Base-by-base conservation (phyloP, 2,329 filamentous ascomycete genomes). In the Claviceps sp. region DNA sequence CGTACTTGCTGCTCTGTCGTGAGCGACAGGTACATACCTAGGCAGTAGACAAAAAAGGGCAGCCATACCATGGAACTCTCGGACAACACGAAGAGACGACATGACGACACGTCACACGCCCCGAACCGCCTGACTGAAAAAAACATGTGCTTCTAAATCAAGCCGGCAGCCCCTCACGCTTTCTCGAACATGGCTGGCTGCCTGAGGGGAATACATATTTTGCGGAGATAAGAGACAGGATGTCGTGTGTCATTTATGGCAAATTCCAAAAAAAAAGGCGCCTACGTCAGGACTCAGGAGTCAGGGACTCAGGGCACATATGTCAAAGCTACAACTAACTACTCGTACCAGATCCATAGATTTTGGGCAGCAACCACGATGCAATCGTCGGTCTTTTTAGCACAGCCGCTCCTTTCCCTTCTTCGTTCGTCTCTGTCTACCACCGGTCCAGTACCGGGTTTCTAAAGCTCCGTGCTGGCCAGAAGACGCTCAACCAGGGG, bases 151-250 rank as follows among this genome's bases (percentile, higher is more conserved):
- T 43, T 17, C 22, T 13, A 7, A 13, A 5, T 16, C 40, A 43
- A 23, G 40, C 20, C 9, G 6, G 3, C 11, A 23, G 20, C 20
- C 20, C 42, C 20, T 16, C 23, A 20, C 42, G 20, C 42, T 43
- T 14, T 43, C 23, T 43, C 13, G 5, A 43, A 23, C 11, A 14
- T 16, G 5, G 20, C 23, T 2, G 8, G 17, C 40, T 22, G 23
- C 16, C 20, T 16, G 20, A 43, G 34, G 46, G 37, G n/a, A 29
- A 14, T 22, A n/a, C n/a, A n/a, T n/a, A 48, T 29, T 34, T 34
- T 45, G 50, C 50, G 50, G 46, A 52, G 50, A 52, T 45, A 49
- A 52, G 50, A 49, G 50, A 50, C 34, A 34, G 16, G 34, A 52
- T 40, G 45, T 17, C 20, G 34, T 23, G n/a, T 29, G 3, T 11